Percentiles rank a stretch among this genome's conserved stretches.
Evolutionary conservation across 2,329 filamentous ascomycete genomes (phyloP).

Genomic region (Diaporthe helianthi): DNA sequence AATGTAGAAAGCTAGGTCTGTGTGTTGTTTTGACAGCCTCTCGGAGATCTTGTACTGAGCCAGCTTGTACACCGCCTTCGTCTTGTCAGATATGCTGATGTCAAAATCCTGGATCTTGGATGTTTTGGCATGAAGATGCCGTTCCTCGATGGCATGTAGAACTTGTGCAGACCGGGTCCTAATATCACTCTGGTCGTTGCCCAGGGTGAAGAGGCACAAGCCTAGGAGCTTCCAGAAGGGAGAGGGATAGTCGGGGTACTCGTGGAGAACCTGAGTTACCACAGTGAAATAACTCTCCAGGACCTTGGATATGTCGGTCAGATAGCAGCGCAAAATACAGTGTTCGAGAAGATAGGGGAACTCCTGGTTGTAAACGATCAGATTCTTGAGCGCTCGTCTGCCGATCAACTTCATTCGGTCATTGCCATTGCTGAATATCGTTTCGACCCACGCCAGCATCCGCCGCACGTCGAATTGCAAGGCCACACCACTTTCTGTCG

Average conservation of each 20-base stretch:
- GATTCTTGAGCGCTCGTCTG: conserved; percentile 83
- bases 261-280: conserved; percentile 83
- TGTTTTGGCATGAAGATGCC: conserved; percentile 73
- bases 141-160: conserved; percentile 80
- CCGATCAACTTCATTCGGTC: conserved; percentile 93
- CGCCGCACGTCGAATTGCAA: conserved; percentile 91
- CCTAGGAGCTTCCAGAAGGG: conserved; percentile 92
- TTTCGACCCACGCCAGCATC: conserved; percentile 94
- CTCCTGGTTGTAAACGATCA: conserved; percentile 90
- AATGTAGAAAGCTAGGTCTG: conserved; percentile 88
- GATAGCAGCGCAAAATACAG: conserved; percentile 90
- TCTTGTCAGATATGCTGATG: conserved; percentile 98
- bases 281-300: conserved; percentile 96
- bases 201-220: conserved; percentile 88
- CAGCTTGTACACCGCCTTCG: conserved; percentile 95
- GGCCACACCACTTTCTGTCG: conserved; percentile 84
- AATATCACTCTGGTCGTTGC: conserved; percentile 88
- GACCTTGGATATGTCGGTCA: conserved; percentile 80
- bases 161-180: conserved; percentile 86
- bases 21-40: conserved; percentile 84
- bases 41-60: conserved; percentile 98
- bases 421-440: conserved; percentile 90
- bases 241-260: conserved; percentile 81
- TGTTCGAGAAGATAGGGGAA: conserved; percentile 86
- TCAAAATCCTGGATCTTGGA: conserved; percentile 97